phyloP scores from a whole-genome alignment of 176 grass and related monocot species.

The Melocanna baccifera region DNA sequence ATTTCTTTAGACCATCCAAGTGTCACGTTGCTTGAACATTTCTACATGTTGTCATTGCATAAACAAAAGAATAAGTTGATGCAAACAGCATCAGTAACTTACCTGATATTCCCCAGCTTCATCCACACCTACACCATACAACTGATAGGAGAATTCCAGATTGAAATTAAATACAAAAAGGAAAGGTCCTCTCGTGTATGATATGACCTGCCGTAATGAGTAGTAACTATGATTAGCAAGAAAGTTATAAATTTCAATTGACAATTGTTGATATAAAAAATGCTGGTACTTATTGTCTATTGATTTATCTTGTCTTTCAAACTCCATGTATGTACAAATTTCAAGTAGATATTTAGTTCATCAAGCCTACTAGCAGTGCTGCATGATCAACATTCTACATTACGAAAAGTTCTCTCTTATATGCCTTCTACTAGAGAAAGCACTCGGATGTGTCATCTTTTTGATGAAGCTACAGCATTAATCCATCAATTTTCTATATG shows the following conservation, averaged over 20 bases:
- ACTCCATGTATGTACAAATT: neutral
- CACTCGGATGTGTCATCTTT: neutral
- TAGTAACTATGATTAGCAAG: neutral
- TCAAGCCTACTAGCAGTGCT: neutral
- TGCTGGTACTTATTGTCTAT: neutral
- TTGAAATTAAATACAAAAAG: slow-evolving; percentile 91
- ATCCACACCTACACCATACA: slow-evolving; percentile 72
- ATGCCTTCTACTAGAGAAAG: neutral
- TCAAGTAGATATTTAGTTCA: neutral
- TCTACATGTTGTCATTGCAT: neutral
- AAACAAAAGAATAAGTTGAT: slow-evolving; percentile 25
- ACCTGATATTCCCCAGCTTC: slow-evolving; percentile 96
- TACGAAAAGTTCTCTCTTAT: neutral
- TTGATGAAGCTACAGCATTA: neutral
- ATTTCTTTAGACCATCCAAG: neutral
- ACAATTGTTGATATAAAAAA: neutral
- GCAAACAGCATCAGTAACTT: slow-evolving; percentile 9
- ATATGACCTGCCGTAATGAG: slow-evolving; percentile 58
- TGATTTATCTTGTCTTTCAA: neutral
- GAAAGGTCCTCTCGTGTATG: slow-evolving; percentile 71
- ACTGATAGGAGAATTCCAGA: slow-evolving; percentile 51
- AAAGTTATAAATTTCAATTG: neutral
- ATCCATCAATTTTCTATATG: neutral
- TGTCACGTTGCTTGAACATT: neutral
- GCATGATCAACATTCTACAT: neutral